Evolutionary conservation across 257 asterid genomes (phyloP).

Genomic region (Salvia miltiorrhiza): DNA sequence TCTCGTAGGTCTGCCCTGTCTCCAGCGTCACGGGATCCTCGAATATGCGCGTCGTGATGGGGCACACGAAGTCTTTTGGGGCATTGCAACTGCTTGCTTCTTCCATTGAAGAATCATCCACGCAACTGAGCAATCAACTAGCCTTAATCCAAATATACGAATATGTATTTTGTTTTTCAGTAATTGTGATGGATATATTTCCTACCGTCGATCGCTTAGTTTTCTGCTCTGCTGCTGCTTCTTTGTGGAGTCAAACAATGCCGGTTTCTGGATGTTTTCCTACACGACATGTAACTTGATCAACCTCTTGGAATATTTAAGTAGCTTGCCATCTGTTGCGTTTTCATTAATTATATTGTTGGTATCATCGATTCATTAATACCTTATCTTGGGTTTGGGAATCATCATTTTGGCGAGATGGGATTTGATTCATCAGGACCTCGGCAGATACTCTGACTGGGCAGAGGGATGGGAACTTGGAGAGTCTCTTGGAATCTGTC

Average conservation of each 20-base stretch:
- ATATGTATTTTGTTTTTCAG: too few relatives aligned
- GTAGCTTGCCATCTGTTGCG: too few relatives aligned
- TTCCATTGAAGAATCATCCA: conserved; percentile 46
- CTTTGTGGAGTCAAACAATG: conserved; percentile 40
- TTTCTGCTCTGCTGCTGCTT: conserved; percentile 15
- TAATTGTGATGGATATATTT: too few relatives aligned
- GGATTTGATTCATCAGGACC: conserved; percentile 33
- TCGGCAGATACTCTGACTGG: conserved; percentile 65
- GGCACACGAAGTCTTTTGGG: conserved; percentile 84
- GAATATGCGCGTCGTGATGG: conserved; percentile 68
- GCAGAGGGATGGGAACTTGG: conserved; percentile 52
- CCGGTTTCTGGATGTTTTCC: conserved; percentile 41
- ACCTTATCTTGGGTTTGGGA: conserved; percentile 52
- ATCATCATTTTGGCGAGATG: conserved; percentile 30
- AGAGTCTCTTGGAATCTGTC: conserved; percentile 25
- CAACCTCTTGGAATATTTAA: not conserved
- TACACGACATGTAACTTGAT: conserved; percentile 32
- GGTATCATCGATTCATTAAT: conserved; percentile 33
- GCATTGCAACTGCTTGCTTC: conserved; percentile 36
- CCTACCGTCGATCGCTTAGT: too few relatives aligned
- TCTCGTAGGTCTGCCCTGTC: conserved; percentile 80
- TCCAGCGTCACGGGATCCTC: conserved; percentile 85
- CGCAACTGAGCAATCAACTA: too few relatives aligned
- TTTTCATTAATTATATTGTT: conserved; percentile 13
- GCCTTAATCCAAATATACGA: too few relatives aligned